Conservation (phyloP, 1,139 yeast genomes). For the Nakaseomyces glabratus region DNA sequence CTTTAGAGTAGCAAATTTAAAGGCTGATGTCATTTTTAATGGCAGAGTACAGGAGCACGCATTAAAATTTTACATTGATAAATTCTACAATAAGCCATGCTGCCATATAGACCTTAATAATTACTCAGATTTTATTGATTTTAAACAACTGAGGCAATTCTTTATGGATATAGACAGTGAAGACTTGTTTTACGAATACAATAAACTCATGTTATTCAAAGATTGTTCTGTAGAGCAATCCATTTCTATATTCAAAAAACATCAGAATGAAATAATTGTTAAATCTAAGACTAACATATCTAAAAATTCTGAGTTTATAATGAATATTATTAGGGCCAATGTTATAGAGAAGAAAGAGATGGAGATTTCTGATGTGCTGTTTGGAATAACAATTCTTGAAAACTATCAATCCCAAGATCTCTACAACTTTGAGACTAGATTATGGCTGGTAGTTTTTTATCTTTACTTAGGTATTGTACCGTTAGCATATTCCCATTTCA, state of each 20-base stretch:
- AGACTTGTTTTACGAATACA: constrained; percentile 22
- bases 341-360: constrained; percentile 10
- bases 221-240: constrained; percentile 6
- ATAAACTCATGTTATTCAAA: constrained; percentile 14
- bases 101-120: constrained; percentile 23
- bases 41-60: constrained; percentile 14
- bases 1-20: constrained; percentile 22
- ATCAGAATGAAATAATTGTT: constrained; percentile 14
- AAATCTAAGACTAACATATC: constrained; percentile 29
- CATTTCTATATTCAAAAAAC: constrained; percentile 14
- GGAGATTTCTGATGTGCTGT: constrained; percentile 14
- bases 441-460: constrained; percentile 63
- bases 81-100: constrained; percentile 29
- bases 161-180: constrained; percentile 10
- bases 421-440: constrained; percentile 24
- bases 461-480: constrained; percentile 48
- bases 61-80: constrained; percentile 19
- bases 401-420: constrained; percentile 26
- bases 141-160: constrained; percentile 6
- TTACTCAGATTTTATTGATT: constrained; percentile 13
- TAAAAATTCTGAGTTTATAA: constrained; percentile 20
- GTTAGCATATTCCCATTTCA: constrained; percentile 41
- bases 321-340: constrained; percentile 17
- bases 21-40: constrained; percentile 19
- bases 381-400: constrained; percentile 22